These are phyloP conservation scores for Seiridium unicorne DNA, from an alignment of 2,329 filamentous ascomycete genomes.

Conservation along the genomic window DNA sequence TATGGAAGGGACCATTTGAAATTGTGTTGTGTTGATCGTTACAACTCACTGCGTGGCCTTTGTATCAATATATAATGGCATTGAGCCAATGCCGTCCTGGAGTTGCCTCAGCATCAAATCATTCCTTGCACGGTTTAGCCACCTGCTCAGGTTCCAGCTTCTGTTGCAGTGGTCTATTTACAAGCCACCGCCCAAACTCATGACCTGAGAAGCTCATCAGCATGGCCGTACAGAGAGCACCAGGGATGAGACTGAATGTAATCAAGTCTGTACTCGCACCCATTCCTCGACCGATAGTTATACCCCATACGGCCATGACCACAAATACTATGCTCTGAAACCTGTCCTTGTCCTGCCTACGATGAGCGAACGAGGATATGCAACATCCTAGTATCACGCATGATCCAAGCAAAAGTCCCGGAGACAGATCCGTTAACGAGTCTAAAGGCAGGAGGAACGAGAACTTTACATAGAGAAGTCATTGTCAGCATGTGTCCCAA, in stretches of 20 bases:
- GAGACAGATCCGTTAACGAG: constrained; percentile 12
- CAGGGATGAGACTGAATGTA: constrained; percentile 20
- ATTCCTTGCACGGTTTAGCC: too few relatives aligned
- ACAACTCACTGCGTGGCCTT: too few relatives aligned
- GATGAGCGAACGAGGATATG: constrained; percentile 22
- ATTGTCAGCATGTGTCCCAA: neutral
- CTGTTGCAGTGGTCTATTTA: neutral
- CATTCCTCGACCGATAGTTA: constrained; percentile 16
- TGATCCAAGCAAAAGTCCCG: constrained; percentile 20
- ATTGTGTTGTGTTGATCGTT: too few relatives aligned
- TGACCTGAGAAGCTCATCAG: constrained; percentile 21
- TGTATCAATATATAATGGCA: too few relatives aligned
- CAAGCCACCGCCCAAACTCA: neutral
- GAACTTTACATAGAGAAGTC: neutral
- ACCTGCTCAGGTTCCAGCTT: neutral
- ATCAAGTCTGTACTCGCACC: constrained; percentile 18
- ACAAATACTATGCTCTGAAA: constrained; percentile 21
- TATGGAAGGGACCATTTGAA: too few relatives aligned
- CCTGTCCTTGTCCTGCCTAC: constrained; percentile 18
- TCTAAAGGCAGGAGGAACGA: constrained; percentile 9
- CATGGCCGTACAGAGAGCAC: constrained; percentile 22
- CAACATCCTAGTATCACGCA: constrained; percentile 23
- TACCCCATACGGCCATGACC: constrained; percentile 17
- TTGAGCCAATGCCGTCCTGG: too few relatives aligned
- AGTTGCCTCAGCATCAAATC: too few relatives aligned